Base-by-base conservation (phyloP, 306 rosid genomes). In the Trichosanthes truncata region DNA sequence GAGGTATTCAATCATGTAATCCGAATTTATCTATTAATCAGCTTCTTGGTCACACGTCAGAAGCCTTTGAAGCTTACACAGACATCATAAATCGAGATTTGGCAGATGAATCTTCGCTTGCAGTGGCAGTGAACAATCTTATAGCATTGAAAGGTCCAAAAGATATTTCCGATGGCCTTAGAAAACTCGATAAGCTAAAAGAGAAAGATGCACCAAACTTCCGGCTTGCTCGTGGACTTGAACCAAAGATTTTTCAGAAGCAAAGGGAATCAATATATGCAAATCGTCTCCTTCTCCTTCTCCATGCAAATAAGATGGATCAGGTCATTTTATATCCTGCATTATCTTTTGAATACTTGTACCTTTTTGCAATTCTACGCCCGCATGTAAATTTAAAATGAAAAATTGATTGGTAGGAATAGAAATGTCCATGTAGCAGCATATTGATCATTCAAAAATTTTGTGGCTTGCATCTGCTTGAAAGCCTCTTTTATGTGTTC, bases 51-150 rank as follows among this genome's bases (percentile, higher is more conserved):
- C 86, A 84, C 31, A 83, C 79, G 60, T 88, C 89, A 87, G 97
- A 93, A 81, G 97, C 97, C 26, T 40, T 83, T 33, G 89, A 87
- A 86, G 96, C 91, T 77, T 95, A 89, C 78, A 82, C 78, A 8
- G 91, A 89, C 81, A 31, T 89, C 59, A 90, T 95, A 45, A 93
- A 88, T 81, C 87, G 87, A 87, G 96, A 91, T 85, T 61, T 86
- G 80, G 96, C 93, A 2, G 99, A 95, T 83, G 97, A 93, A 73
- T 80, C 91, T 63, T 95, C 99, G 3, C 85, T 91, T 59, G 93
- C 97, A 0, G 97, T 95, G 87, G 97, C 97, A 52, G 87, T 93
- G 89, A 95, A 93, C 92, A 93, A 95, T 84, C 93, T 93, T 75
- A 74, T 93, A 65, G 85, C 93, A 59, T 60, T 89, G 82, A 95